phyloP scores from a whole-genome alignment of 179 eudicot genomes.

The Spergularia azorica region DNA sequence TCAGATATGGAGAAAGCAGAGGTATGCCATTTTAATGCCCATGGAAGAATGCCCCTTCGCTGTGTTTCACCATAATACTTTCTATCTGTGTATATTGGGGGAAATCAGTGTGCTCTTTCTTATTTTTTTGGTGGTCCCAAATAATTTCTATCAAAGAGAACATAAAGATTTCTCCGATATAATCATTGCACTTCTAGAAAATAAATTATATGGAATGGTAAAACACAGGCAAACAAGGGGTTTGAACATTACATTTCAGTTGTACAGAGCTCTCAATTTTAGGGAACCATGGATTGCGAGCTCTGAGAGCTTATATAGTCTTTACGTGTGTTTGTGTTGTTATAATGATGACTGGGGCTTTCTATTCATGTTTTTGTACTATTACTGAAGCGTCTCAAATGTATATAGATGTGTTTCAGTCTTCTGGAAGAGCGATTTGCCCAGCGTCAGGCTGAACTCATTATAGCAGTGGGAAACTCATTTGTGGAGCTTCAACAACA shows the following conservation, averaged over 20 bases:
- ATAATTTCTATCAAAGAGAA: too few relatives aligned
- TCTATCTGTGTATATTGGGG: background rate
- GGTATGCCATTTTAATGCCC: constrained; percentile 41
- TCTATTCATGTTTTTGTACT: background rate
- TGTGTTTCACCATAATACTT: background rate
- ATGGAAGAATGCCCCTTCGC: background rate
- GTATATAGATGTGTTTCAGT: constrained; percentile 61
- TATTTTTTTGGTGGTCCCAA: background rate
- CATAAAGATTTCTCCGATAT: too few relatives aligned
- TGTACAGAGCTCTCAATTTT: too few relatives aligned
- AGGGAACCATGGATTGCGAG: too few relatives aligned
- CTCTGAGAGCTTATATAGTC: background rate
- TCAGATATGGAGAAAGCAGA: constrained; percentile 75
- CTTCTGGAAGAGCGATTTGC: constrained; percentile 44
- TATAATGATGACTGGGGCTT: background rate
- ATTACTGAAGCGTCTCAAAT: constrained; percentile 32
- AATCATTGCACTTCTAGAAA: too few relatives aligned
- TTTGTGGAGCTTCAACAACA: constrained; percentile 48
- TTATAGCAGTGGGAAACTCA: constrained; percentile 67
- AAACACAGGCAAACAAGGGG: too few relatives aligned
- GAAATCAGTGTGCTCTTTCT: background rate
- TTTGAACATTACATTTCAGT: too few relatives aligned
- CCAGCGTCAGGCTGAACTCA: constrained; percentile 41
- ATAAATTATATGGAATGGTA: too few relatives aligned
- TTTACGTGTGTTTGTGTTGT: background rate